Conservation (phyloP, 305 asterid species). For the Nicotiana rustica region DNA sequence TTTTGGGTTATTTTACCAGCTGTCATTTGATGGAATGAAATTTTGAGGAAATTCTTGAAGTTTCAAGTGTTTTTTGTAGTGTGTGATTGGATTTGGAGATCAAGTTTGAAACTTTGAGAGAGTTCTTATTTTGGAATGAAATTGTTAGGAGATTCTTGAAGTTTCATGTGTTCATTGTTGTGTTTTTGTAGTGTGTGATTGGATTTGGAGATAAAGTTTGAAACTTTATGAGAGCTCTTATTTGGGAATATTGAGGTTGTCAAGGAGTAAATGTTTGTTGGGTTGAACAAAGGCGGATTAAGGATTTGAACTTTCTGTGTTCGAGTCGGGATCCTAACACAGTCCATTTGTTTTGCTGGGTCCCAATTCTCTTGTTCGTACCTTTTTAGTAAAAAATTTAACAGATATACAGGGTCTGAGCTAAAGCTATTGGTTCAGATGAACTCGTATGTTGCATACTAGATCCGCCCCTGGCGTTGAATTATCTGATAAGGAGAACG, state of each 20-base stretch:
- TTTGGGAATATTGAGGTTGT: constrained; percentile 34
- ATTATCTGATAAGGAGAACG: not conserved
- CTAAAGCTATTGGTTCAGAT: not conserved
- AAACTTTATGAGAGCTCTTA: constrained; percentile 37
- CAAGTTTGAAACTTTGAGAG: constrained; percentile 36
- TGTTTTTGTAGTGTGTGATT: constrained; percentile 28
- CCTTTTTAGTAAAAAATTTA: not conserved
- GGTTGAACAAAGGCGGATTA: not conserved
- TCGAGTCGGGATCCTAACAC: not conserved
- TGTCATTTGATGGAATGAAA: not conserved
- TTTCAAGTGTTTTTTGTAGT: constrained; percentile 40
- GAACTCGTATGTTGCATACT: not conserved
- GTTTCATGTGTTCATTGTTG: constrained; percentile 39
- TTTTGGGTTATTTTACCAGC: constrained; percentile 19
- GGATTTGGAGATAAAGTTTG: constrained; percentile 42
- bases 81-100: constrained; percentile 41
- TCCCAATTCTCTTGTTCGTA: not conserved
- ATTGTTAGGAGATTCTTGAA: constrained; percentile 38
- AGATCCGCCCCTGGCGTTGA: not conserved
- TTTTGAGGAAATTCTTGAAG: constrained; percentile 38
- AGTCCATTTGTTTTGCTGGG: not conserved
- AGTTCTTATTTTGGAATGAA: constrained; percentile 32
- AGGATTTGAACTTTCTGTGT: not conserved
- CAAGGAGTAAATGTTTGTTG: constrained; percentile 39
- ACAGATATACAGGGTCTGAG: not conserved